Conservation (phyloP, 2,329 filamentous ascomycete genomes). For the Ophiostoma pallidulum region DNA sequence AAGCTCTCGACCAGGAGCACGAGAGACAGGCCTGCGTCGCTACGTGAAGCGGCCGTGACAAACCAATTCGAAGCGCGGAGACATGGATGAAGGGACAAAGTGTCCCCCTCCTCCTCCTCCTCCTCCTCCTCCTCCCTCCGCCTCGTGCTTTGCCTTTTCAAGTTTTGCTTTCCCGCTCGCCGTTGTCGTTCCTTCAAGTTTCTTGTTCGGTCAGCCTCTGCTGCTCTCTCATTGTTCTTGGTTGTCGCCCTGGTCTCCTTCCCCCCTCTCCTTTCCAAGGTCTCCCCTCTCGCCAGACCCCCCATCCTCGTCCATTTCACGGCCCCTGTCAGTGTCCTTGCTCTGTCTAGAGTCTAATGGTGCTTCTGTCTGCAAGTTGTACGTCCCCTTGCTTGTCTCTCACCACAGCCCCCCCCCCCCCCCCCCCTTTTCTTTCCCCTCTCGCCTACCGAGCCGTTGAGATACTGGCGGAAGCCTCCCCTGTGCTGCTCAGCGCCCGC, state of each 20-base stretch:
- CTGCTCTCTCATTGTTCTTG: neutral
- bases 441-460: too few species aligned
- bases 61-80: neutral
- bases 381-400: too few species aligned
- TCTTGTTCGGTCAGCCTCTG: neutral
- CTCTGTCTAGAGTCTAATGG: too few species aligned
- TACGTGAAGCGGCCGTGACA: conserved; percentile 7
- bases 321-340: too few species aligned
- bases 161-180: neutral
- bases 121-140: neutral
- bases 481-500: neutral
- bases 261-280: too few species aligned
- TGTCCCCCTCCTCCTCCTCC: neutral
- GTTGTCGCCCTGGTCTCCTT: too few species aligned
- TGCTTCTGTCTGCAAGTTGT: neutral
- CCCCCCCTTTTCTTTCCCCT: too few species aligned
- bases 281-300: too few species aligned
- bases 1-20: neutral
- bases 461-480: neutral
- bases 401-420: too few species aligned
- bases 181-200: neutral
- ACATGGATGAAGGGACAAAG: neutral
- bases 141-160: neutral
- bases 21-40: conserved; percentile 1
- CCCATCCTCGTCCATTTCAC: too few species aligned